Evolutionary conservation across 1,284 basidiomycete species (phyloP).

Genomic region (Hypsizygus ulmarius): DNA sequence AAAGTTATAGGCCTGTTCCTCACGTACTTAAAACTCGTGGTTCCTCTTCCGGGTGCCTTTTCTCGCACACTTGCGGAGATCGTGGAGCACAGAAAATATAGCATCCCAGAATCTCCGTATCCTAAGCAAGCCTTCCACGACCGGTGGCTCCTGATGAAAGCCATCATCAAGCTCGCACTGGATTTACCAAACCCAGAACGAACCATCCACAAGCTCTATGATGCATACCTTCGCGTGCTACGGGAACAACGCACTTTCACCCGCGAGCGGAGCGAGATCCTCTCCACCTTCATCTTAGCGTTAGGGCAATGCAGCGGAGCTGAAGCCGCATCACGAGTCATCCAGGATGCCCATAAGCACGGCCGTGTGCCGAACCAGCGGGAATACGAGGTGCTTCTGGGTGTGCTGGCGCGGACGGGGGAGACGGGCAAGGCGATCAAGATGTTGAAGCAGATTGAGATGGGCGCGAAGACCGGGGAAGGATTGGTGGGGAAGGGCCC

Average conservation of each 20-base stretch:
- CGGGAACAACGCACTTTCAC: not conserved
- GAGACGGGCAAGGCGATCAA: conserved; percentile 11
- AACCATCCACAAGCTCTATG: conserved; percentile 11
- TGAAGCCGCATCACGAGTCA: conserved; percentile 12
- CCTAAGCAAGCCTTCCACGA: conserved; percentile 1
- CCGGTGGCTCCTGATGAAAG: conserved; percentile 13
- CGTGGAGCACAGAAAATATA: not conserved
- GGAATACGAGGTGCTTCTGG: conserved; percentile 13
- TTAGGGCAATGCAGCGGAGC: conserved; percentile 13
- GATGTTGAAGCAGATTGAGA: conserved; percentile 10
- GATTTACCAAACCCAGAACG: conserved; percentile 8
- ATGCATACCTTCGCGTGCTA: conserved; percentile 1
- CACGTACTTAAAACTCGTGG: not conserved
- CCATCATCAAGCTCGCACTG: conserved; percentile 13
- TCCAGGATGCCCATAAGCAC: not conserved
- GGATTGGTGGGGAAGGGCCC: not conserved
- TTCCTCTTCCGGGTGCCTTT: conserved; percentile 7
- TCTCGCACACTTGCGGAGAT: conserved; percentile 4
- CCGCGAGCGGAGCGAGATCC: conserved; percentile 3
- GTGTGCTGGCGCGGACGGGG: conserved; percentile 10
- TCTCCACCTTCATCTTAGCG: conserved; percentile 14
- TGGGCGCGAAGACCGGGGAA: not conserved
- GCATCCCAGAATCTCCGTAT: not conserved
- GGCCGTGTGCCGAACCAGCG: conserved; percentile 8
- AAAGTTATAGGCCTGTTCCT: conserved; percentile 12